phyloP scores from a whole-genome alignment of 371 early-diverging fungal genomes.

The Catenaria anguillulae region DNA sequence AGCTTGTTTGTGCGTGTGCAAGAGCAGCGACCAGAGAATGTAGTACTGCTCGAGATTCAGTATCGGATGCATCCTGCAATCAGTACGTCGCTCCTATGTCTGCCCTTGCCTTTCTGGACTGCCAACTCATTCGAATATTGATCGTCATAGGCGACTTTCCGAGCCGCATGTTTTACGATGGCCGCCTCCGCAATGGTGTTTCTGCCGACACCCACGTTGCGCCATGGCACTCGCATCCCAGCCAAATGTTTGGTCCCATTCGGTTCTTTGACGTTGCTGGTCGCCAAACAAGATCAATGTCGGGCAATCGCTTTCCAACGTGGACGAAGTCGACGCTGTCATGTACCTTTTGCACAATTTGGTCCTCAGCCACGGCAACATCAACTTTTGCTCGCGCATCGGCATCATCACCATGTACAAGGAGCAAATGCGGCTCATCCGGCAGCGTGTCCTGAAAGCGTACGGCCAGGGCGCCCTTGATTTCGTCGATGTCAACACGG shows the following conservation, averaged over 20 bases:
- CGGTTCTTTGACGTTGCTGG: constrained; percentile 55
- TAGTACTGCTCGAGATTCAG: constrained; percentile 74
- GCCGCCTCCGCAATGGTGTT: constrained; percentile 62
- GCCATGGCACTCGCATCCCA: constrained; percentile 52
- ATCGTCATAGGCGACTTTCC: constrained; percentile 38
- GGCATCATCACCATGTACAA: constrained; percentile 90
- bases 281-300: constrained; percentile 45
- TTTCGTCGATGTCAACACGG: constrained; percentile 80
- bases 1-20: constrained; percentile 77
- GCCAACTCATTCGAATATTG: not conserved
- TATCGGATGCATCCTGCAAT: constrained; percentile 96
- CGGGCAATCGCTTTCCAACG: constrained; percentile 53
- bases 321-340: constrained; percentile 59
- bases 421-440: constrained; percentile 58
- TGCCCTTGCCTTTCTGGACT: too few species aligned
- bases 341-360: constrained; percentile 48
- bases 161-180: constrained; percentile 64
- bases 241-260: constrained; percentile 51
- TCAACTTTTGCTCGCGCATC: constrained; percentile 55
- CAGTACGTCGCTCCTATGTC: constrained; percentile 20
- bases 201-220: constrained; percentile 33
- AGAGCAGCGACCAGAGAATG: constrained; percentile 36
- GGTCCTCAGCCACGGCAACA: constrained; percentile 33
- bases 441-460: constrained; percentile 36
- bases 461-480: constrained; percentile 51